Percentiles rank a stretch among this genome's conserved stretches.
These are phyloP conservation scores for Pontederia paniculata DNA, from an alignment of 176 grass and related monocot species.

Conservation along the genomic window DNA sequence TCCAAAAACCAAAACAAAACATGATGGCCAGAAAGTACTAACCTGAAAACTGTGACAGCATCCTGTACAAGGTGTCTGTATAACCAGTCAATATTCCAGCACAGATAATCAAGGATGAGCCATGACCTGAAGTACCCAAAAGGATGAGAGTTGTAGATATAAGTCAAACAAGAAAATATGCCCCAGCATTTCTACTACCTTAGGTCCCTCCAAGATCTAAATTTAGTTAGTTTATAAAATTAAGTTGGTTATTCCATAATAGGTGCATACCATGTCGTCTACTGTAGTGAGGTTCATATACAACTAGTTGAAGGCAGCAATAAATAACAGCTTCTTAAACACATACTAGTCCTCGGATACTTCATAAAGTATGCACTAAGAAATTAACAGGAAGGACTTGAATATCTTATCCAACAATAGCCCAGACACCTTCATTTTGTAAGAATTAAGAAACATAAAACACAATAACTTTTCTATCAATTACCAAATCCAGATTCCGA, in stretches of 20 bases:
- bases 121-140: slow-evolving; percentile 56
- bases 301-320: too few species aligned
- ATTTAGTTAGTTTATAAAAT: too few species aligned
- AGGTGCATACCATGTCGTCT: too few species aligned
- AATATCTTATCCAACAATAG: too few species aligned
- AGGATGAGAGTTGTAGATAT: slow-evolving; percentile 24
- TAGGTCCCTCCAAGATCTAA: too few species aligned
- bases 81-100: slow-evolving; percentile 94
- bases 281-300: too few species aligned
- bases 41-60: slow-evolving; percentile 92
- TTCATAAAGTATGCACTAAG: too few species aligned
- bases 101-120: slow-evolving; percentile 95
- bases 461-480: slow-evolving; percentile 11
- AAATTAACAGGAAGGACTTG: too few species aligned
- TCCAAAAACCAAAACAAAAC: slow-evolving; percentile 9
- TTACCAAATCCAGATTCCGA: slow-evolving; percentile 97
- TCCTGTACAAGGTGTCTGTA: slow-evolving; percentile 81
- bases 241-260: too few species aligned
- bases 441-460: background rate
- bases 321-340: too few species aligned
- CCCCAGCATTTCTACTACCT: background rate
- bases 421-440: too few species aligned
- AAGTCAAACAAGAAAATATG: slow-evolving; percentile 8
- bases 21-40: slow-evolving; percentile 3
- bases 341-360: too few species aligned